phyloP scores from a whole-genome alignment of 176 grass and related monocot genomes.

The Melocanna baccifera region DNA sequence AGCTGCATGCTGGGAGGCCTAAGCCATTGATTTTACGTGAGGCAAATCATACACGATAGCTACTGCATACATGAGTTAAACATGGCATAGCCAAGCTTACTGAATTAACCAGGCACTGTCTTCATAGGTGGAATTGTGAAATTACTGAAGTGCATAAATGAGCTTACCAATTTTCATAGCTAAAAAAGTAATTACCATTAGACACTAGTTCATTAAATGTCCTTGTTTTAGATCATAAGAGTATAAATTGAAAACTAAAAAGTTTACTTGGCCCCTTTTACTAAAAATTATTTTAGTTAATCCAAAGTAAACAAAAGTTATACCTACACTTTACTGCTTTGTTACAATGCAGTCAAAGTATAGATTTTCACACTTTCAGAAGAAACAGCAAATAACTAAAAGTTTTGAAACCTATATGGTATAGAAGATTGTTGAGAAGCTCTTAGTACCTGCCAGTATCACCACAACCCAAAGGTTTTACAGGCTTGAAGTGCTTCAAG shows the following conservation, averaged over 20 bases:
- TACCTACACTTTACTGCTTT: background rate
- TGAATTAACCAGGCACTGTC: background rate
- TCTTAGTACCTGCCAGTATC: conserved; percentile 89
- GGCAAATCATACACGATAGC: conserved; percentile 8
- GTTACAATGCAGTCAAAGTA: background rate
- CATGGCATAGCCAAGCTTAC: background rate
- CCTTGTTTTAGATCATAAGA: background rate
- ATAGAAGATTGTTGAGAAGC: background rate
- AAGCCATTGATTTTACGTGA: background rate
- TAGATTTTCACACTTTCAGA: background rate
- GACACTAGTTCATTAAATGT: background rate
- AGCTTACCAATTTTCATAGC: background rate
- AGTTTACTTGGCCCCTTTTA: background rate
- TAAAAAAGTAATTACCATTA: background rate
- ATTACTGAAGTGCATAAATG: background rate
- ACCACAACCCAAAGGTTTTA: conserved; percentile 87
- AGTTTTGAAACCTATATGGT: background rate
- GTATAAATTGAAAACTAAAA: background rate
- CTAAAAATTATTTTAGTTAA: conserved; percentile 3
- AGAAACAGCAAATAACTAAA: background rate
- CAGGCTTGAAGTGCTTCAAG: conserved; percentile 86
- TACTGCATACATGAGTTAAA: background rate
- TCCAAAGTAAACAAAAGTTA: background rate
- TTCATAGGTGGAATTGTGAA: background rate
- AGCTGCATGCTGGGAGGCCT: background rate